These are phyloP conservation scores for Rhizophagus clarus DNA, from an alignment of 192 early-diverging fungal genomes.

Conservation along the genomic window DNA sequence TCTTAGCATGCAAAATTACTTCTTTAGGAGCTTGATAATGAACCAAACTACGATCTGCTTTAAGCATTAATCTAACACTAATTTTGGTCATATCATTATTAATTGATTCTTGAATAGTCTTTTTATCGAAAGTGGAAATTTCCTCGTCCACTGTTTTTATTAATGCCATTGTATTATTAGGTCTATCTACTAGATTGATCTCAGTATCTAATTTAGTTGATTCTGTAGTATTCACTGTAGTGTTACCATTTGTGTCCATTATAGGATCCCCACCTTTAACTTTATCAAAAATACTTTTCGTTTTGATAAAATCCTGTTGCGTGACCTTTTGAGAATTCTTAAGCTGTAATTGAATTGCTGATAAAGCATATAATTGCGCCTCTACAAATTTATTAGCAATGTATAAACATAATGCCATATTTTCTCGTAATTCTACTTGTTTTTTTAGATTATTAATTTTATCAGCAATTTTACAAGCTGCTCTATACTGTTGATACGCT, in stretches of 20 bases:
- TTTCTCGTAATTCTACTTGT: slow-evolving; percentile 1
- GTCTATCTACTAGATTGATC: background rate
- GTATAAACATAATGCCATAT: slow-evolving; percentile 13
- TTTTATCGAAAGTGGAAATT: background rate
- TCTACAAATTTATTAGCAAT: background rate
- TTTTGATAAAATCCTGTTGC: background rate
- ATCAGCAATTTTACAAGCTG: slow-evolving; percentile 9
- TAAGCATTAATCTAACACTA: background rate
- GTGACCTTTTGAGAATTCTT: background rate
- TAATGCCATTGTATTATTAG: background rate
- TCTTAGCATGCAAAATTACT: background rate
- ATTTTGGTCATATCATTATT: background rate
- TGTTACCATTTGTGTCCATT: too few relatives aligned
- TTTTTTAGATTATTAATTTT: background rate
- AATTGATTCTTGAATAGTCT: background rate
- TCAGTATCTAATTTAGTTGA: background rate
- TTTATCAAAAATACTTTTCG: slow-evolving; percentile 12
- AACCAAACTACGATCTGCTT: background rate
- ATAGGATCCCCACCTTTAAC: background rate
- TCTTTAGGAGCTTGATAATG: background rate
- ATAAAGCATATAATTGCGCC: too few relatives aligned
- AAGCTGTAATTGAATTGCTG: background rate
- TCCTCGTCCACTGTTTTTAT: background rate
- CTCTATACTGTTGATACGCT: background rate
- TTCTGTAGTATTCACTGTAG: too few relatives aligned